Evolutionary conservation across 768 basidiomycete genomes (phyloP).

Genomic region (Collybia nuda): DNA sequence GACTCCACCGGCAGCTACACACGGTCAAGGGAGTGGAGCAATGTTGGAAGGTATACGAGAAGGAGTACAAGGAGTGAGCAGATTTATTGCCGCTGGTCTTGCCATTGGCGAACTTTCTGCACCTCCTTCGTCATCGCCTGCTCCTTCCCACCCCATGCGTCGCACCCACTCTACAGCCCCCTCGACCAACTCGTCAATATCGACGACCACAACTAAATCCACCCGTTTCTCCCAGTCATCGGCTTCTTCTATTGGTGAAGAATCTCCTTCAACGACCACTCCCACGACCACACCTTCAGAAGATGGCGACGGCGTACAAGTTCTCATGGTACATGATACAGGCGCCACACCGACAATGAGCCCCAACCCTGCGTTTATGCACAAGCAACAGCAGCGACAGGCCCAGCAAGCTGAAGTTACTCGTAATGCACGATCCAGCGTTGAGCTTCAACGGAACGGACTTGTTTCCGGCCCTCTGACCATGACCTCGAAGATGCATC

Average conservation of each 20-base stretch:
- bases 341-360: constrained; percentile 49
- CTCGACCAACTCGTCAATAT: constrained; percentile 11
- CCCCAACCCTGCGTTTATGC: constrained; percentile 44
- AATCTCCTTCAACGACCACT: constrained; percentile 10
- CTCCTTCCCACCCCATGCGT: constrained; percentile 1
- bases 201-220: constrained; percentile 21
- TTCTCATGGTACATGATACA: constrained; percentile 47
- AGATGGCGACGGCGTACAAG: constrained; percentile 24
- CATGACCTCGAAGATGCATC: constrained; percentile 13
- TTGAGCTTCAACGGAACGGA: constrained; percentile 6
- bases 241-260: constrained; percentile 42
- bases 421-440: not conserved
- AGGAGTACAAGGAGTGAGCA: constrained; percentile 58
- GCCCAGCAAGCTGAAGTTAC: constrained; percentile 9
- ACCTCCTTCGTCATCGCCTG: constrained; percentile 5
- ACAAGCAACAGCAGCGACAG: constrained; percentile 23
- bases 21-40: constrained; percentile 27
- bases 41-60: constrained; percentile 64
- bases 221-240: constrained; percentile 46
- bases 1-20: constrained; percentile 14
- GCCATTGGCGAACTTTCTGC: constrained; percentile 23
- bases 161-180: constrained; percentile 8
- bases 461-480: constrained; percentile 8
- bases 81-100: constrained; percentile 53
- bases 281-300: not conserved